Conservation (phyloP, 305 asterid genomes). For the Salvia sclarea region DNA sequence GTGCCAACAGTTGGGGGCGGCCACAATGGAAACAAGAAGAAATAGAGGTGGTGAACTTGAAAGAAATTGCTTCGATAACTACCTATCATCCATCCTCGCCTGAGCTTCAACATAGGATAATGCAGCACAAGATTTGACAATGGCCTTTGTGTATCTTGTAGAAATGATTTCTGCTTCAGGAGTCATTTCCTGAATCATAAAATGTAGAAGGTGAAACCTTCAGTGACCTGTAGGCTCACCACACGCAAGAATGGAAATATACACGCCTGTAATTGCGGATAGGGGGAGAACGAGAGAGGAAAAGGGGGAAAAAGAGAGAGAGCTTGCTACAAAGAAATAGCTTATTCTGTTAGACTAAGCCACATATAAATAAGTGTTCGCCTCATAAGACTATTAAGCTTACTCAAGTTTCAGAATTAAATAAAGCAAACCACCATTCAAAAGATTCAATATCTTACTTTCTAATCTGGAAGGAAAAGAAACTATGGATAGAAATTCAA, state of each 20-base stretch:
- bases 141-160: conserved; percentile 81
- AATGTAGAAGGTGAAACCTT: conserved; percentile 18
- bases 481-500: background rate
- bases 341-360: background rate
- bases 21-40: background rate
- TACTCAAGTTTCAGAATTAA: background rate
- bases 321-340: conserved; percentile 1
- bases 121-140: conserved; percentile 91
- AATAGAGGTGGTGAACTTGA: background rate
- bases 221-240: conserved; percentile 7
- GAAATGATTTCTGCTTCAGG: conserved; percentile 89
- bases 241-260: background rate
- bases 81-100: conserved; percentile 99
- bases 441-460: conserved; percentile 15
- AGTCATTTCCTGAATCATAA: conserved; percentile 82
- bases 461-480: conserved; percentile 6
- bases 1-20: conserved; percentile 15
- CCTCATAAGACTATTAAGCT: conserved; percentile 15
- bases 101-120: conserved; percentile 98
- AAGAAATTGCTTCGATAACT: conserved; percentile 26
- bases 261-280: background rate
- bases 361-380: conserved; percentile 6
- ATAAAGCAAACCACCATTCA: background rate
- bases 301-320: background rate
- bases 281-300: background rate